Evolutionary conservation across 768 basidiomycete genomes (phyloP).

Genomic region (Amanita phalloides): DNA sequence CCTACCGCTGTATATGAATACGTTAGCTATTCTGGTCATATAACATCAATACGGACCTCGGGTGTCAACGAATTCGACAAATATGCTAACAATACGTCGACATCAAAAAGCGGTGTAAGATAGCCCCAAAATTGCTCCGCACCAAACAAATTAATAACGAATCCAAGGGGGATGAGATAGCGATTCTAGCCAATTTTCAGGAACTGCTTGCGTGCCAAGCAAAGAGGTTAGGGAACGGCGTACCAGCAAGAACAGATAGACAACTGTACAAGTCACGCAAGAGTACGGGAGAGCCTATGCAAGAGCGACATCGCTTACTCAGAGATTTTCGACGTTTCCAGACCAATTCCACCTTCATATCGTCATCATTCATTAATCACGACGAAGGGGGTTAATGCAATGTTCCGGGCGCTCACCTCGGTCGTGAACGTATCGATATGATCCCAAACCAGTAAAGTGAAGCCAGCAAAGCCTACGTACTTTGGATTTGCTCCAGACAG

Average conservation of each 20-base stretch:
- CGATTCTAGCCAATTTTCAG: conserved; percentile 33
- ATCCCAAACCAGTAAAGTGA: conserved; percentile 44
- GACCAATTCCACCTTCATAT: conserved; percentile 34
- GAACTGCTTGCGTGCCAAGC: neutral
- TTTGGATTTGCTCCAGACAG: conserved; percentile 10
- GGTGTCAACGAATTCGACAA: conserved; percentile 27
- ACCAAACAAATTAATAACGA: conserved; percentile 47
- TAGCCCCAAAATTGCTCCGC: neutral
- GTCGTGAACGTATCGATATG: conserved; percentile 41
- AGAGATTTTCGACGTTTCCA: conserved; percentile 39
- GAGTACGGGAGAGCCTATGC: neutral
- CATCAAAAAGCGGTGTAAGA: neutral
- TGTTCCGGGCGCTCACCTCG: conserved; percentile 20
- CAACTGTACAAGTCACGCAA: conserved; percentile 17
- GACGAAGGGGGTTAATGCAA: neutral
- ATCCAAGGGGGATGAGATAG: conserved; percentile 52
- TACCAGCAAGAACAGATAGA: conserved; percentile 33
- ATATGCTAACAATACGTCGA: conserved; percentile 21
- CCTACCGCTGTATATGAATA: neutral
- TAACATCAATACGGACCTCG: conserved; percentile 17
- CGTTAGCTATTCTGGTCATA: neutral
- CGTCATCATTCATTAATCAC: neutral
- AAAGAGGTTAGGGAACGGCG: conserved; percentile 6
- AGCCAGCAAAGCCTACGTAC: conserved; percentile 43
- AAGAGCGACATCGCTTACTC: conserved; percentile 22